Evolutionary conservation across 495 filamentous ascomycete species (phyloP), one percentile per base, ranked within the genome.

Genomic region (Polyplosphaeria fusca): DNA sequence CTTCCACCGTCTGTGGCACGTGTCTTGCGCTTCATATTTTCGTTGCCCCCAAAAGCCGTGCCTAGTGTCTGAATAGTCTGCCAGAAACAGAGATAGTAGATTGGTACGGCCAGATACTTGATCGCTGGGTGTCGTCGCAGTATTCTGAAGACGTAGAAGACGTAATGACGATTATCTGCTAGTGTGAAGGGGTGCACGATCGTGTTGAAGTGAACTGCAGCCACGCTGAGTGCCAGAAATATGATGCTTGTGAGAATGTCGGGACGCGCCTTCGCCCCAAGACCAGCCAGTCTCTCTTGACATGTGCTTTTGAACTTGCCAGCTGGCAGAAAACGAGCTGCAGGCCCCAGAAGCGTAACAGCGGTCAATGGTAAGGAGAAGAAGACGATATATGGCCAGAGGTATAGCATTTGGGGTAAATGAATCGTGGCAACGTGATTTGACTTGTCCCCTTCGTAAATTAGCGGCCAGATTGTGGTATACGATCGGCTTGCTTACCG

Each of bases 141-240:
- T 58, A 94, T 80, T 0, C 89, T 86, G 74, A 98, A 97, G 53
- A 93, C 76, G 71, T 98, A 98, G 73, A 98, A 98, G 52, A 93
- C 82, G 74, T 95, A 98, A 68, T 97, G 94, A 2, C 93, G 78
- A 72, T 98, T 98, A 68, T 98, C 93, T 25, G 93, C 93, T 2
- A 97, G 79, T 1, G 92, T 95, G 64, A 96, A 98, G 0, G 93
- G 93, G 68, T 98, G 93, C 48, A 98, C 82, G 54, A 94, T 83
- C 35, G 93, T 97, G 76, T 96, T 97, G 77, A 76, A 85, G 58
- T 83, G 79, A 22, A 94, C 80, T 9, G 86, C 76, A 3, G 69
- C 64, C 20, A 83, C 66, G 57, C 86, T 81, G 4, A 75, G 32
- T 2, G 67, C 69, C 1, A 84, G 55, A 22, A 77, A 72, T 13